These are phyloP conservation scores for Lablab purpureus DNA, from an alignment of 306 rosid species.

Conservation along the genomic window DNA sequence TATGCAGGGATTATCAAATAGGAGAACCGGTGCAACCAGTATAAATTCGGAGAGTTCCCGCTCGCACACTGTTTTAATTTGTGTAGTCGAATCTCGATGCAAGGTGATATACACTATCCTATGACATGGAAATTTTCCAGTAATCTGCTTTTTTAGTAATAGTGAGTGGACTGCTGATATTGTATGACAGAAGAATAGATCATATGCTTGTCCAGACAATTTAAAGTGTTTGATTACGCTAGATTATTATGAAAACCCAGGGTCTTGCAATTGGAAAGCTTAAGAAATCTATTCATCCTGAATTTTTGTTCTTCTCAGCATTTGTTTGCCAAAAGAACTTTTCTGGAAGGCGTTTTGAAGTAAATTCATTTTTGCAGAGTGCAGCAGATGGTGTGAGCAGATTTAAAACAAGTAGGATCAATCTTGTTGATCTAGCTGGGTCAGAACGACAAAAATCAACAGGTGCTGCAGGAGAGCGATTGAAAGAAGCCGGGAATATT, in stretches of 20 bases:
- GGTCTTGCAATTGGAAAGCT: conserved; percentile 9
- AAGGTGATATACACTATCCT: conserved; percentile 66
- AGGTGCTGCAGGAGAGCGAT: conserved; percentile 97
- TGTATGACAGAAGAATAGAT: conserved; percentile 11
- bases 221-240: neutral
- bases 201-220: neutral
- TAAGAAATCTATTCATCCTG: neutral
- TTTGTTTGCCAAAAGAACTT: conserved; percentile 15
- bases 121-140: neutral
- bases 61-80: conserved; percentile 97
- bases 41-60: conserved; percentile 99
- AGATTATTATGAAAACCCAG: neutral
- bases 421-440: conserved; percentile 98
- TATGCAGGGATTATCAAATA: conserved; percentile 90
- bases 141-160: too few species aligned
- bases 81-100: conserved; percentile 94
- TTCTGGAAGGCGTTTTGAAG: conserved; percentile 41
- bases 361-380: conserved; percentile 65
- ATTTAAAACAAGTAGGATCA: conserved; percentile 95
- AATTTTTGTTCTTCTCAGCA: conserved; percentile 3
- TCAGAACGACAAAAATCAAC: conserved; percentile 94
- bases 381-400: conserved; percentile 80
- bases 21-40: conserved; percentile 97
- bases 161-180: neutral
- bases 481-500: conserved; percentile 99